Base-by-base conservation (phyloP, 176 grass and related monocot species). In the Ananas comosus region DNA sequence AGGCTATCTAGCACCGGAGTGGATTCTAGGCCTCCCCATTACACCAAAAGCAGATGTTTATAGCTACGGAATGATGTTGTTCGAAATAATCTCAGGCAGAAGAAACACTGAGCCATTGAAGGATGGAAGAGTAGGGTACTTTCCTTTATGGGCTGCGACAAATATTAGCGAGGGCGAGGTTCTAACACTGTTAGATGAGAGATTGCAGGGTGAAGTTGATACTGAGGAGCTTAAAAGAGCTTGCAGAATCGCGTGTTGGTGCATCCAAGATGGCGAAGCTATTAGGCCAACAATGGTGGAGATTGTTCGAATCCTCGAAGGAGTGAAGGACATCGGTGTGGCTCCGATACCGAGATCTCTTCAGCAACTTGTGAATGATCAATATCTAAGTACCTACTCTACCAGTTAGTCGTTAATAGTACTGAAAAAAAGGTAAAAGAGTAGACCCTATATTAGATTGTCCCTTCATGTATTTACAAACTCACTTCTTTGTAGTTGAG, bases 31-130 rank as follows among this genome's bases (percentile, higher is more conserved):
- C 56, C 13, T 19, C 49, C 69, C 48, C 12, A 24, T 89, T 72
- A 85, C 82, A 3, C 72, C 82, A 18, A 89, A 89, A 70, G 75
- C 82, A 3, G 87, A 85, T 52, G 82, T 85, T 48, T 89, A 82
- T 76, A 85, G 75, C 56, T 85, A 79, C 42, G 87, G 87, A 13
- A 49, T 85, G 53, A 21, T 85, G 75, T 64, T 85, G 24, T 75
- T 85, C 3, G 82, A 89, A 64, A 76, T 89, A 42, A 17, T 85
- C 64, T 89, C 86, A 9, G 79, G 82, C 29, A 65, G 75, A 59
- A 81, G 82, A 51, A 89, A 85, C 82, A 85, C 42, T 9, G 48
- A 6, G 12, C 50, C 63, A 0, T 50, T 64, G 11, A 51, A 27
- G 4, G 64, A 65, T 51, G 18, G 64, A 68, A 48, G 50, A 14